Evolutionary conservation across 2,329 filamentous ascomycete genomes (phyloP), one percentile per base, ranked within the genome.

Genomic region (Epichloe bromicola): DNA sequence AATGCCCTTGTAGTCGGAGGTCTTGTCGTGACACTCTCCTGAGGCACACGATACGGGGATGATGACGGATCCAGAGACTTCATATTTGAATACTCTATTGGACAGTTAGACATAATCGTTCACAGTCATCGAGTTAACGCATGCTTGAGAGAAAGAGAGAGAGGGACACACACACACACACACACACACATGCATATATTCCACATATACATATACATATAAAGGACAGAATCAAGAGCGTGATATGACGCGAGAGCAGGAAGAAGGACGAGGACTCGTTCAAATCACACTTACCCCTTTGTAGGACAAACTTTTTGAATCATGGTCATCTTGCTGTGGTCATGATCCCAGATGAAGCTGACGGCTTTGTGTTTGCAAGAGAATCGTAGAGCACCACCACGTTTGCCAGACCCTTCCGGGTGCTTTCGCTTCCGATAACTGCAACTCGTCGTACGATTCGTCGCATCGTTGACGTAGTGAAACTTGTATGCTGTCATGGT

Each of bases 261-360:
- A 3, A 30, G 8, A 30, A 30, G 3, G 26, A 11, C 8, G 10
- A 11, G 10, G 26, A 11, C 8, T 11, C 26, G 3, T 11, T 11
- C 0, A 10, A 30, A 30, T 30, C 26, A 30, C 15, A 60, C 67
- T 57, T 61, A 72, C 70, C 66, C 68, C 5, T 65, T 55, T 1
- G 56, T 23, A 1, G 68, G 64, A 58, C 74, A 78, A 14, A 69
- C 63, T 30, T 63, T 63, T 63, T 78, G 71, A 42, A 74, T 62
- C 59, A 75, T 54, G n/a, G 66, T 69, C 42, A 76, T 54, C 39
- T 61, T 60, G 30, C 56, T 55, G 4, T 55, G 40, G 4, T 56
- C 48, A 20, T 57, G 43, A 12, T 59, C 43, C 63, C 63, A 76
- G 55, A 74, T 68, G 54, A 77, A 77, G 53, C 70, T 61, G 54